Evolutionary conservation across 2,329 filamentous ascomycete species (phyloP).

Genomic region (Fusarium vanettenii): DNA sequence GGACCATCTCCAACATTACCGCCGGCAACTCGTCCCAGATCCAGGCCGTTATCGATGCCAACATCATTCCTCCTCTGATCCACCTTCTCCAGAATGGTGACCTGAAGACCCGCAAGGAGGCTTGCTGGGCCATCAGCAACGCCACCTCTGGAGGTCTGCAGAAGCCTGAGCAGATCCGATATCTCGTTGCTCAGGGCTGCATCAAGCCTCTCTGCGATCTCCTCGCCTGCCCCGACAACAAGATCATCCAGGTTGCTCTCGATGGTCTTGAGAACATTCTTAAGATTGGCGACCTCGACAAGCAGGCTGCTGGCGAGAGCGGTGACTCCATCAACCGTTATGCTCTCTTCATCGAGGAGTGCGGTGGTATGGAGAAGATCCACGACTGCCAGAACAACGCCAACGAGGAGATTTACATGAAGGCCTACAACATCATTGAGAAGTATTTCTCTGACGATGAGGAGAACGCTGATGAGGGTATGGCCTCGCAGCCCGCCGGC

Average conservation of each 20-base stretch:
- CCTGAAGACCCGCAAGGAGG: slow-evolving; percentile 99
- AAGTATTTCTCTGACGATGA: slow-evolving; percentile 99
- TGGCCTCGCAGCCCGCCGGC: slow-evolving; percentile 74
- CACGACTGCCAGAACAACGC: slow-evolving; percentile 99
- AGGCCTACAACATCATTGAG: slow-evolving; percentile 99
- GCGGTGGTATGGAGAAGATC: slow-evolving; percentile 99
- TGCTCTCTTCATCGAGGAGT: slow-evolving; percentile 98
- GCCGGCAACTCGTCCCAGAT: slow-evolving; percentile 98
- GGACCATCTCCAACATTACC: slow-evolving; percentile 99
- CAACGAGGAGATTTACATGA: slow-evolving; percentile 99
- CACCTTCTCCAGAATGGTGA: slow-evolving; percentile 96
- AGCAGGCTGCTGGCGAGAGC: slow-evolving; percentile 83
- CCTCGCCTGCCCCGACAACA: slow-evolving; percentile 96
- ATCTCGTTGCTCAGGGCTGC: slow-evolving; percentile 91
- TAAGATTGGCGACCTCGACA: slow-evolving; percentile 99
- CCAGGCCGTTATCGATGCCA: slow-evolving; percentile 94
- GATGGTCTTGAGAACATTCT: slow-evolving; percentile 99
- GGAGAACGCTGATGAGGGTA: slow-evolving; percentile 85
- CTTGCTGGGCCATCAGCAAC: slow-evolving; percentile 99
- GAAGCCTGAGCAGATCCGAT: slow-evolving; percentile 98
- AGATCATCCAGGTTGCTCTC: slow-evolving; percentile 98
- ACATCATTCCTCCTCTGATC: slow-evolving; percentile 96
- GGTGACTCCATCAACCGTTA: slow-evolving; percentile 92
- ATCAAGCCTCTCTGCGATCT: slow-evolving; percentile 98
- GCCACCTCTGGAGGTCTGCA: slow-evolving; percentile 97